Evolutionary conservation across 306 rosid genomes (phyloP).

Genomic region (Quercus berberidifolia): DNA sequence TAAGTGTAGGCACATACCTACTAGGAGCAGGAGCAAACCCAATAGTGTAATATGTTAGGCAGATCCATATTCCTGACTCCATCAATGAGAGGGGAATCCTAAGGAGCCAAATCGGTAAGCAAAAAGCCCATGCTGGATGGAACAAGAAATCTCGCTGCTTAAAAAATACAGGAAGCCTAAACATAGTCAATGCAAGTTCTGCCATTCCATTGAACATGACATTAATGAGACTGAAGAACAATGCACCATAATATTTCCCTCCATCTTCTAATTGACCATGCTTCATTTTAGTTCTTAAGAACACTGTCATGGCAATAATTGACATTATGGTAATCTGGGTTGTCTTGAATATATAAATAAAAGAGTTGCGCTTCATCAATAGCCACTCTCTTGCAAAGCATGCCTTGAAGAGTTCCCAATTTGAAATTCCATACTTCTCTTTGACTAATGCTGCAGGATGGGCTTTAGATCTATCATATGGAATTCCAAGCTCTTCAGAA

Average conservation of each 20-base stretch:
- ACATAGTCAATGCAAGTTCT: constrained; percentile 56
- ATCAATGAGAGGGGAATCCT: constrained; percentile 65
- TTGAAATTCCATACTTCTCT: constrained; percentile 59
- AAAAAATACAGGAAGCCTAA: constrained; percentile 65
- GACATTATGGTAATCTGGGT: constrained; percentile 58
- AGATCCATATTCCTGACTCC: constrained; percentile 70
- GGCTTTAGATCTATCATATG: constrained; percentile 40
- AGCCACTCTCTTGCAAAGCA: constrained; percentile 79
- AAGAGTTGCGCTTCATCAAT: constrained; percentile 55
- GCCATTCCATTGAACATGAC: constrained; percentile 83
- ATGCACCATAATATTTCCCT: constrained; percentile 52
- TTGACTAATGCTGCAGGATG: constrained; percentile 64
- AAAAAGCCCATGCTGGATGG: constrained; percentile 75
- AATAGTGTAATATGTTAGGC: constrained; percentile 63
- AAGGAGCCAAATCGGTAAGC: constrained; percentile 61
- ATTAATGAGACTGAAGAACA: constrained; percentile 61
- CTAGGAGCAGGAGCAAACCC: constrained; percentile 82
- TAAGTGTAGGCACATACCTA: constrained; percentile 38
- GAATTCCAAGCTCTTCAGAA: constrained; percentile 36
- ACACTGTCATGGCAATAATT: constrained; percentile 57
- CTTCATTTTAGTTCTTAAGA: constrained; percentile 59
- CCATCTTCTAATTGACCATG: constrained; percentile 58
- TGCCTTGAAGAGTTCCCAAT: constrained; percentile 60
- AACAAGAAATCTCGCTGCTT: constrained; percentile 69
- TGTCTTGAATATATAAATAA: constrained; percentile 71